Evolutionary conservation across 768 basidiomycete genomes (phyloP), one percentile per base, ranked within the genome.

Genomic region (Atractiella rhizophila): DNA sequence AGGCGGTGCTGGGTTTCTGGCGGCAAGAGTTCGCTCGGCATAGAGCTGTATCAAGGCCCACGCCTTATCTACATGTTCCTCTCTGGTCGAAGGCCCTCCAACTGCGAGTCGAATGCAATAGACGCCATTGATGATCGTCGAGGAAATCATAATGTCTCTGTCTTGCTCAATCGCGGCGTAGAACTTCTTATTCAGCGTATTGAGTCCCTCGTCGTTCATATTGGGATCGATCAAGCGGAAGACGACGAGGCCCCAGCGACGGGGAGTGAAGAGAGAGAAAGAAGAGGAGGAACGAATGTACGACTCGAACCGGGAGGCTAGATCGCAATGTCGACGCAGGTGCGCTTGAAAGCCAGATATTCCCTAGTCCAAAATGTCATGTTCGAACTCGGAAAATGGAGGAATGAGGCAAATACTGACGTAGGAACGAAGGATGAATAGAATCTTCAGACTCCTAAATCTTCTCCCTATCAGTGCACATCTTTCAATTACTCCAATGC

Each of bases 381-480:
- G n/a, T n/a, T n/a, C n/a, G n/a, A n/a, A n/a, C n/a, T n/a, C n/a
- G n/a, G n/a, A n/a, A n/a, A n/a, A n/a, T n/a, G n/a, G n/a, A n/a
- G n/a, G n/a, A n/a, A n/a, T n/a, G n/a, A n/a, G n/a, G n/a, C n/a
- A n/a, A n/a, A n/a, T n/a, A n/a, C n/a, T n/a, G n/a, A n/a, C n/a
- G n/a, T 37, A 86, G 46, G 75, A 74, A 12, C 83, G 68, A 35
- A 91, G 60, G 20, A 86, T 77, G 55, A 91, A 91, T 81, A 81
- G 88, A 6, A 91, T 48, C 56, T 91, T 91, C 47, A 88, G 64
- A 19, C 80, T 76, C 27, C 86, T 68, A 66, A 88, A 91, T 31
- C 78, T 70, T n/a, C 82, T 68, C 11, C 81, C 81, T n/a, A n/a
- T n/a, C n/a, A n/a, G n/a, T n/a, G n/a, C n/a, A n/a, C n/a, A n/a